A percentile compares a stretch with the other conserved stretches of the same genome.
These are phyloP conservation scores for Monosporascus sp. DNA, from an alignment of 2,329 filamentous ascomycete species.

Conservation along the genomic window DNA sequence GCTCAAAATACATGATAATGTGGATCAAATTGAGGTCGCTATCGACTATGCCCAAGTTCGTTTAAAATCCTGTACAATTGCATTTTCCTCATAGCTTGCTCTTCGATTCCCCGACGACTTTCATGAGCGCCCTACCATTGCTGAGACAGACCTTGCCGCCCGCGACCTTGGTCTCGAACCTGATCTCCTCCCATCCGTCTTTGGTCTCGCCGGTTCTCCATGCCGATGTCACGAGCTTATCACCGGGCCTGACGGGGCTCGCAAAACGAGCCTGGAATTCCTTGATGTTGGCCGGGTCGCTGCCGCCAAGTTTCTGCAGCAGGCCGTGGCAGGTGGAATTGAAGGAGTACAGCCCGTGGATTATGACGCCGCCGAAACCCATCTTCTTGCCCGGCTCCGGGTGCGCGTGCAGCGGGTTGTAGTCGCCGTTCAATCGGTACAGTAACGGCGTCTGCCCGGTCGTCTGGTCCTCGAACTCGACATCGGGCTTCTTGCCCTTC, in stretches of 20 bases:
- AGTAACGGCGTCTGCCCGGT: constrained; percentile 67
- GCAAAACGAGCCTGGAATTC: constrained; percentile 89
- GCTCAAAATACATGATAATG: neutral
- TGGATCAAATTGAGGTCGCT: constrained; percentile 1
- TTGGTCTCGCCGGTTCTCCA: constrained; percentile 70
- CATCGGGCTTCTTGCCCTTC: constrained; percentile 64
- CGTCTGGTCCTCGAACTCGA: constrained; percentile 64
- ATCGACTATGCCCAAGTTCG: too few relatives aligned
- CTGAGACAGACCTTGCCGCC: constrained; percentile 80
- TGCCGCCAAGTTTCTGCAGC: constrained; percentile 66
- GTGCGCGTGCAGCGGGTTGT: constrained; percentile 87
- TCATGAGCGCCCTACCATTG: constrained; percentile 79
- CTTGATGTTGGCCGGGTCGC: constrained; percentile 74
- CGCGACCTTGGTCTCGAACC: constrained; percentile 73
- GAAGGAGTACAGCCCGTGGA: constrained; percentile 86
- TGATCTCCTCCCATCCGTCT: constrained; percentile 73
- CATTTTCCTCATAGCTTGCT: constrained; percentile 52
- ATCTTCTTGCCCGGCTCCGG: constrained; percentile 82
- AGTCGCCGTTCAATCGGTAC: constrained; percentile 86
- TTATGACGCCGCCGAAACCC: constrained; percentile 85
- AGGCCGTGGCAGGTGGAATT: constrained; percentile 73
- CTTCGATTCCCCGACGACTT: constrained; percentile 49
- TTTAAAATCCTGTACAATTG: neutral
- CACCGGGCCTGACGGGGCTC: constrained; percentile 75
- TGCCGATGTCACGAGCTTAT: constrained; percentile 74